These are phyloP conservation scores for Manihot esculenta DNA, from an alignment of 441 rosid genomes.

Conservation along the genomic window DNA sequence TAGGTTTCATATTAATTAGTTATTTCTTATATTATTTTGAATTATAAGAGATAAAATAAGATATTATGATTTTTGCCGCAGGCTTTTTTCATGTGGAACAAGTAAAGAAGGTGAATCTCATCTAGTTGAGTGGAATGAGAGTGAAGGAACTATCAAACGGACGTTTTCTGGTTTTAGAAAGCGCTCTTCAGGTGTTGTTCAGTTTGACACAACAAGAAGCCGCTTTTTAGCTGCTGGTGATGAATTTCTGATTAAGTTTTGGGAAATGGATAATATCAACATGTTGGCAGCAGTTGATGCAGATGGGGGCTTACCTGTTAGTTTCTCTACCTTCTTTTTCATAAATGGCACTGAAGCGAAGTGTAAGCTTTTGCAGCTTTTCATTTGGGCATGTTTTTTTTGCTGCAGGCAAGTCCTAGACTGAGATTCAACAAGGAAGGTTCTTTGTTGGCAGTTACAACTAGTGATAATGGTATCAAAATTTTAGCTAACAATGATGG, in stretches of 20 bases:
- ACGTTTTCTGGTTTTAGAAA: conserved; percentile 68
- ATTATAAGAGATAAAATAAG: no score
- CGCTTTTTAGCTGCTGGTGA: conserved; percentile 84
- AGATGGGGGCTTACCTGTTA: conserved; percentile 76
- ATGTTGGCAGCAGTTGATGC: conserved; percentile 62
- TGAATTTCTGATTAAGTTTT: conserved; percentile 67
- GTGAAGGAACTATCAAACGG: conserved; percentile 73
- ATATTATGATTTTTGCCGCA: no score
- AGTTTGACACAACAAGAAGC: conserved; percentile 70
- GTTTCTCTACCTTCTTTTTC: conserved; percentile 15
- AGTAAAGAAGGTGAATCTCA: conserved; percentile 81
- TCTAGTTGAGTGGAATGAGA: conserved; percentile 86
- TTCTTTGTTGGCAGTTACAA: conserved; percentile 66
- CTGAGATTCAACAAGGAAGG: conserved; percentile 85
- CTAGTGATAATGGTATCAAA: conserved; percentile 65
- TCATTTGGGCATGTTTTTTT: conserved; percentile 16
- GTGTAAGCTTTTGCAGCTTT: conserved; percentile 3
- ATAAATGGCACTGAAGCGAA: not conserved
- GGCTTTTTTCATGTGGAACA: conserved; percentile 70
- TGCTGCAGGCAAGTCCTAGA: conserved; percentile 65
- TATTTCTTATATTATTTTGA: no score
- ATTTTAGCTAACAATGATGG: conserved; percentile 63
- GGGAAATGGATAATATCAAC: conserved; percentile 76
- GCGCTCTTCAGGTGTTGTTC: conserved; percentile 65
- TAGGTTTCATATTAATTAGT: no score